Evolutionary conservation across 225 moss, liverwort and hornwort genomes (phyloP).

Genomic region (Physcomitrium patens): DNA sequence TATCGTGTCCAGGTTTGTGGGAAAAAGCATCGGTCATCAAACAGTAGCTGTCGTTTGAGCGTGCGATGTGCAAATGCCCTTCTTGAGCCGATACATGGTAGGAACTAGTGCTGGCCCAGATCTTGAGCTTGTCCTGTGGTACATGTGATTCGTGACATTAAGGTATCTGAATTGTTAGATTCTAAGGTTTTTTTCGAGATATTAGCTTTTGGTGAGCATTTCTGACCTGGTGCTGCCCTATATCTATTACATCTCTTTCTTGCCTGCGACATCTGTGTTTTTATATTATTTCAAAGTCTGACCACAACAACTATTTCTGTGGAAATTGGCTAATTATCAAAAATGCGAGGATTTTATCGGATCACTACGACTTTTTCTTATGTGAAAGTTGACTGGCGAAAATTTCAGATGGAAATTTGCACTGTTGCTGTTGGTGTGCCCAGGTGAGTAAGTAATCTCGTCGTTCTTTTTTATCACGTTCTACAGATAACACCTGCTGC

Average conservation of each 20-base stretch:
- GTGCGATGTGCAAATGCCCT: conserved; percentile 96
- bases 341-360: too few species aligned
- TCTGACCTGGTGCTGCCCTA: conserved; percentile 8
- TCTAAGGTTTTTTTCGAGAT: background rate
- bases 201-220: background rate
- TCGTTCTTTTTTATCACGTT: conserved; percentile 7
- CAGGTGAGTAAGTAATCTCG: conserved; percentile 61
- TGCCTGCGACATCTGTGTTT: background rate
- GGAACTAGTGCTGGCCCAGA: conserved; percentile 84
- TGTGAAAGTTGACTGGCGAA: too few species aligned
- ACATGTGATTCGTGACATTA: background rate
- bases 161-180: background rate
- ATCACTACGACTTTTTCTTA: too few species aligned
- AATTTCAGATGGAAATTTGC: too few species aligned
- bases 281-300: too few species aligned
- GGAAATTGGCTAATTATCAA: too few species aligned
- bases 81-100: conserved; percentile 91
- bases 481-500: conserved; percentile 89
- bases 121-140: conserved; percentile 17
- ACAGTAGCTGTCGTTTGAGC: conserved; percentile 85
- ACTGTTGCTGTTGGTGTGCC: background rate
- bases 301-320: too few species aligned
- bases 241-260: conserved; percentile 6
- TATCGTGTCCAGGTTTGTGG: conserved; percentile 69
- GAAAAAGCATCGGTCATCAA: conserved; percentile 77